Base-by-base conservation (phyloP, 202 grass and related monocot genomes). In the Schoenoplectus tabernaemontani region DNA sequence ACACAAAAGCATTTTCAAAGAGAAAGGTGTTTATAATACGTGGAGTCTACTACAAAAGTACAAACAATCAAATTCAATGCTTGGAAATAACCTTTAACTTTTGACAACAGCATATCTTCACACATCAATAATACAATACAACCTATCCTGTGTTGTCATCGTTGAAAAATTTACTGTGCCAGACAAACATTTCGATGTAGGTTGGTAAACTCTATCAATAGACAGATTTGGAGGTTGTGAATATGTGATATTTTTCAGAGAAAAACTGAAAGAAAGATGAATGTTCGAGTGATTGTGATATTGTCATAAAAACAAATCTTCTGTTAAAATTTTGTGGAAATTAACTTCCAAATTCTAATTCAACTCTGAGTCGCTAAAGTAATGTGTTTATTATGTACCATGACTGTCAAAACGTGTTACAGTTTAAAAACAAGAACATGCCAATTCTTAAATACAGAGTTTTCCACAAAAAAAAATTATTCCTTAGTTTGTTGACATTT, bases 41-140 rank as follows among this genome's bases (percentile, higher is more conserved):
- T 74, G 70, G 70, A 74, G 6, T 74, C 70, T 74, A 54, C 46
- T 74, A 74, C 15, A 54, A 53, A 47, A 32, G 11, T 19, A 74
- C 46, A 74, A 74, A 74, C 7, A 34, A 74, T 53, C 13, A 74
- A 54, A 53, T 34, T 53, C 15, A 24, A 53, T 33, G 46, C 26
- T 54, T 74, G 70, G 15, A 74, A 54, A 54, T 7, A n/a, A 30
- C 11, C 10, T 22, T 24, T 22, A 13, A 30, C 12, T 38, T 19
- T 64, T 64, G 59, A 66, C 33, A 33, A 63, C 12, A 4, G 7
- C 9, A 13, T 13, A 30, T 32, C 9, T 57, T 57, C n/a, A 57
- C 17, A 1, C 1, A 57, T 8, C 8, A 61, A 30, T 28, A n/a
- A n/a, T n/a, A n/a, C n/a, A 61, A 12, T 62, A 32, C 12, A 64